Evolutionary conservation across 495 filamentous ascomycete species (phyloP).

Genomic region (Physcia stellaris): DNA sequence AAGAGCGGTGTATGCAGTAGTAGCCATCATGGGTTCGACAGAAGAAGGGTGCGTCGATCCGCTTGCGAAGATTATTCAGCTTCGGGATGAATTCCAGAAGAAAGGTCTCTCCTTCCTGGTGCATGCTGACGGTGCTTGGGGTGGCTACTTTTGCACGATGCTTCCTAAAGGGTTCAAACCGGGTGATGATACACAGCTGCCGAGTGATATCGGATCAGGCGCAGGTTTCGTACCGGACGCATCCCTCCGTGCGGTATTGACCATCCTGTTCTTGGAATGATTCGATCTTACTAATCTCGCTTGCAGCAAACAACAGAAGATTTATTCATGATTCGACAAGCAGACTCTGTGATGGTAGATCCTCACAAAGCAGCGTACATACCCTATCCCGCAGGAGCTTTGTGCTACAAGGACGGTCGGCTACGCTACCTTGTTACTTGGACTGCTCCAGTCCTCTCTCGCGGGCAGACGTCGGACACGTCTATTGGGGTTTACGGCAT

Average conservation of each 20-base stretch:
- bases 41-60: slow-evolving; percentile 30
- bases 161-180: slow-evolving; percentile 16
- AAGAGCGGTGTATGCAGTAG: slow-evolving; percentile 21
- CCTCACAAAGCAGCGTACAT: slow-evolving; percentile 36
- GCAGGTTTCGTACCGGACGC: slow-evolving; percentile 22
- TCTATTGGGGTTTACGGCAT: slow-evolving; percentile 33
- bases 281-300: too few relatives aligned
- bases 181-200: slow-evolving; percentile 9
- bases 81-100: slow-evolving; percentile 25
- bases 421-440: slow-evolving; percentile 34
- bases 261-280: too few relatives aligned
- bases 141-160: slow-evolving; percentile 36
- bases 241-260: slow-evolving; percentile 15
- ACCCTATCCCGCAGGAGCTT: slow-evolving; percentile 31
- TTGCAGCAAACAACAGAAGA: slow-evolving; percentile 28
- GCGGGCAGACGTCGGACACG: slow-evolving; percentile 15
- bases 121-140: slow-evolving; percentile 36
- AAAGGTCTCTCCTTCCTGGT: slow-evolving; percentile 28
- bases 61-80: slow-evolving; percentile 21
- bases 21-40: slow-evolving; percentile 21
- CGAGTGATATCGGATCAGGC: slow-evolving; percentile 9
- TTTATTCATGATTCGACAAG: slow-evolving; percentile 20
- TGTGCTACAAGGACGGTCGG: slow-evolving; percentile 31
- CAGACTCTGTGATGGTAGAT: slow-evolving; percentile 33
- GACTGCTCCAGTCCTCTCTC: slow-evolving; percentile 28